A percentile compares a stretch with the other conserved stretches of the same genome.
Evolutionary conservation across 2,329 filamentous ascomycete species (phyloP).

Genomic region (Pseudogymnoascus verrucosus): DNA sequence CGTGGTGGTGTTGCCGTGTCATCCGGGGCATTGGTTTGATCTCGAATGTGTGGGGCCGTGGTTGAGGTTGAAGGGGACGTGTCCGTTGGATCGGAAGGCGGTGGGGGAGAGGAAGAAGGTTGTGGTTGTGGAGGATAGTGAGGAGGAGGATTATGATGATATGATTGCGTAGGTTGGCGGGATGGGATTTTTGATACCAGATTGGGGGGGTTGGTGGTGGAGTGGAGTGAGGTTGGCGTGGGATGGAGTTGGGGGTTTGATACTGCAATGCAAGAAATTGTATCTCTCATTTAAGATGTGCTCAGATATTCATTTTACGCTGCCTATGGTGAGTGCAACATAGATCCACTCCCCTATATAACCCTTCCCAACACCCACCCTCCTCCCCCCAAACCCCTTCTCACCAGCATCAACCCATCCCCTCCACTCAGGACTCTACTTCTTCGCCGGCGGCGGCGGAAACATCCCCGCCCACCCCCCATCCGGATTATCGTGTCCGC

Average conservation of each 20-base stretch:
- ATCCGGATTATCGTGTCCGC: conserved; percentile 13
- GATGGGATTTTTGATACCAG: background rate
- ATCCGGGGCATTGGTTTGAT: conserved; percentile 51
- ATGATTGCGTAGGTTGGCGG: conserved; percentile 34
- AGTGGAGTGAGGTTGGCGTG: background rate
- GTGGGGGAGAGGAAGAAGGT: conserved; percentile 46
- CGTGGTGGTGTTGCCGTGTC: conserved; percentile 57
- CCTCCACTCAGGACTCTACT: background rate
- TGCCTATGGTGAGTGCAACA: background rate
- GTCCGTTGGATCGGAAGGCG: conserved; percentile 55
- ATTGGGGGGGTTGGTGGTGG: background rate
- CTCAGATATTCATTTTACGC: background rate
- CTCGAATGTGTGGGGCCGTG: conserved; percentile 61
- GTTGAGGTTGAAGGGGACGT: conserved; percentile 56
- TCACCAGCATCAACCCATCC: background rate
- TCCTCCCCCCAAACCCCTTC: background rate
- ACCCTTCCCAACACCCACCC: background rate
- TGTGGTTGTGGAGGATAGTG: conserved; percentile 38
- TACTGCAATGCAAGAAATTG: background rate
- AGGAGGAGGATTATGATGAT: conserved; percentile 43
- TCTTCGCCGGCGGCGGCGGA: background rate
- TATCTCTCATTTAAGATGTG: background rate
- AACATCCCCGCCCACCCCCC: background rate
- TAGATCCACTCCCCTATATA: background rate
- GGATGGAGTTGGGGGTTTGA: background rate